Evolutionary conservation across 176 grass and related monocot species (phyloP), one percentile per base, ranked within the genome.

Genomic region (Eremochloa ophiuroides): DNA sequence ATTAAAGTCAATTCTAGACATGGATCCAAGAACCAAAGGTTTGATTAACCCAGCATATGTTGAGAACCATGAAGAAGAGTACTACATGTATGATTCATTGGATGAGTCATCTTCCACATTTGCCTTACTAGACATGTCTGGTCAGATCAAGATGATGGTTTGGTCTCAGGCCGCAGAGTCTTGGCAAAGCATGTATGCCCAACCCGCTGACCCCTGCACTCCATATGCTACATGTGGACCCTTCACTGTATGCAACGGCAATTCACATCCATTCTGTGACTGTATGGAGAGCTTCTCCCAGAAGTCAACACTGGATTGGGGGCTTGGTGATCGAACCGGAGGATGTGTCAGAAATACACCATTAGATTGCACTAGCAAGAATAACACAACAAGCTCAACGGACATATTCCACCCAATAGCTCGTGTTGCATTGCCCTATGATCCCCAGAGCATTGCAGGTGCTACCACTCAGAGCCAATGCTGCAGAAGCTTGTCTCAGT

Each of bases 281-380:
- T 90, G 84, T 30, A 40, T 83, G 31, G 60, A 78, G 39, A 79
- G 83, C 26, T 90, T 86, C 62, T 61, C 18, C 28, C 56, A 48
- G 60, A 58, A 74, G 62, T 43, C 70, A 41, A 42, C 27, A 2
- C 50, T 6, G 46, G 69, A 82, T 30, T 90, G 83, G 83, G 37
- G 55, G 18, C 73, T 83, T 27, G 23, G 43, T 13, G 83, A 90
- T 61, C 75, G 56, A 60, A 86, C 40, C 33, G 83, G 61, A 64
- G 61, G 61, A 8, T 64, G 61, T 64, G 28, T 64, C 1, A 64
- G 61, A 64, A 33, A 64, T 33, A 33, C 28, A 33, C 61, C 61
- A 31, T 18, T 64, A 64, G 28, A 64, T 31, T 64, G 61, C 61
- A 33, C 14, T 64, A 64, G 61, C 28, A 64, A 31, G 6, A 64